Base-by-base conservation (phyloP, 2,329 filamentous ascomycete species). In the Colletotrichum noveboracense region DNA sequence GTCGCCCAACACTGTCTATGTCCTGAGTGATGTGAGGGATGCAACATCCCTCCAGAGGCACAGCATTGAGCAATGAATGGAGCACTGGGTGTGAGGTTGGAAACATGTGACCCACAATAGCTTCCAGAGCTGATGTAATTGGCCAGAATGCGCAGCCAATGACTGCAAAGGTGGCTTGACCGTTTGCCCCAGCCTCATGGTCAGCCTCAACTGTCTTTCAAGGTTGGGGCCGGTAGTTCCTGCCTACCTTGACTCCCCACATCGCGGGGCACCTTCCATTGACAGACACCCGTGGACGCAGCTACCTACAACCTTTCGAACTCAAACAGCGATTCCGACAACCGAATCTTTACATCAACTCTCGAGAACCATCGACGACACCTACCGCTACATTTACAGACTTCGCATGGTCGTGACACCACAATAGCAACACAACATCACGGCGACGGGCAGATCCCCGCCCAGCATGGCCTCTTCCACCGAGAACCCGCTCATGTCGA, bases 401-500 rank as follows among this genome's bases (percentile, higher is more conserved):
- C n/a, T n/a, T 60, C 30, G n/a, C 62, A 72, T 75, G 73, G 38
- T 72, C n/a, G 55, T 32, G 14, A 13, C 18, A 34, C 18, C 24
- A 16, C 13, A 7, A 2, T 74, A 69, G n/a, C 21, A n/a, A 14
- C 70, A 16, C 60, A 21, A 74, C 9, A 21, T 38, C 62, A 30
- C 56, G 64, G 74, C 56, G 34, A 74, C 70, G 65, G 74, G 70
- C 74, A 70, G 24, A 75, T 58, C 52, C 69, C 62, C 73, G 77
- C 68, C 69, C 80, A 85, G 64, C 69, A 93, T 93, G 90, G 87
- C 87, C 73, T 84, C 87, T 76, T 78, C 83, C 75, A 78, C 76
- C 75, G 70, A 78, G 78, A 93, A 92, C 79, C 87, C 92, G 69
- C 88, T 95, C 77, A 83, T 95, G 62, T 94, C 93, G 7, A 89